phyloP scores from a whole-genome alignment of 768 basidiomycete genomes.

The Boletus insuetus region DNA sequence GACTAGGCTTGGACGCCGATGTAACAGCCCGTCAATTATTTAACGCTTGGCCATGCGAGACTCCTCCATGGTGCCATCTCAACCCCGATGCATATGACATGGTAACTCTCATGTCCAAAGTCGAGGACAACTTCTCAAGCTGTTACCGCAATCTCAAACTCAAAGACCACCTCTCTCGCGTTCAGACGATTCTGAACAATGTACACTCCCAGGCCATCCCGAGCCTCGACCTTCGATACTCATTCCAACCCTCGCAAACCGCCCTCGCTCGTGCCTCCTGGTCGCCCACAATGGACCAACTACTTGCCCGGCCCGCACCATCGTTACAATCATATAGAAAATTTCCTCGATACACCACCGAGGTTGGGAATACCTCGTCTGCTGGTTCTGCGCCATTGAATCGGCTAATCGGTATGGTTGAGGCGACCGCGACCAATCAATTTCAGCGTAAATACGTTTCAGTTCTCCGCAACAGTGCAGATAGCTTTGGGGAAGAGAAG shows the following conservation, averaged over 20 bases:
- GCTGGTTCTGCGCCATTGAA: not conserved
- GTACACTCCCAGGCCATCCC: not conserved
- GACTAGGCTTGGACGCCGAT: constrained; percentile 5
- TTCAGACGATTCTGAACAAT: constrained; percentile 9
- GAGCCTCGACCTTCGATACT: not conserved
- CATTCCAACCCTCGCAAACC: not conserved
- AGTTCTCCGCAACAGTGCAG: constrained; percentile 3
- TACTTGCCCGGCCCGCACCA: constrained; percentile 7
- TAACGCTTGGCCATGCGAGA: constrained; percentile 19
- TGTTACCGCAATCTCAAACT: constrained; percentile 17
- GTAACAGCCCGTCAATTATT: not conserved
- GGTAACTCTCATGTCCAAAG: not conserved
- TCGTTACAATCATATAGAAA: not conserved
- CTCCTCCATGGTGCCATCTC: constrained; percentile 5
- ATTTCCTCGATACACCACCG: not conserved
- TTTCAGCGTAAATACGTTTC: constrained; percentile 12
- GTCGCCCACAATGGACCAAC: not conserved
- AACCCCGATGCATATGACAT: constrained; percentile 3
- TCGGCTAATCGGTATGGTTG: constrained; percentile 2
- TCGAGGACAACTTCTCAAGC: constrained; percentile 4
- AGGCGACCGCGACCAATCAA: constrained; percentile 3
- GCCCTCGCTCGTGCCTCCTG: not conserved
- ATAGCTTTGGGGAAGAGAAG: constrained; percentile 4
- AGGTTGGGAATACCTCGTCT: not conserved
- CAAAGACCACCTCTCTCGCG: constrained; percentile 9